Percentiles rank a stretch among this genome's conserved stretches.
Evolutionary conservation across 108 stramenopile genomes (phyloP).

Genomic region (Mediolabrus comicus): DNA sequence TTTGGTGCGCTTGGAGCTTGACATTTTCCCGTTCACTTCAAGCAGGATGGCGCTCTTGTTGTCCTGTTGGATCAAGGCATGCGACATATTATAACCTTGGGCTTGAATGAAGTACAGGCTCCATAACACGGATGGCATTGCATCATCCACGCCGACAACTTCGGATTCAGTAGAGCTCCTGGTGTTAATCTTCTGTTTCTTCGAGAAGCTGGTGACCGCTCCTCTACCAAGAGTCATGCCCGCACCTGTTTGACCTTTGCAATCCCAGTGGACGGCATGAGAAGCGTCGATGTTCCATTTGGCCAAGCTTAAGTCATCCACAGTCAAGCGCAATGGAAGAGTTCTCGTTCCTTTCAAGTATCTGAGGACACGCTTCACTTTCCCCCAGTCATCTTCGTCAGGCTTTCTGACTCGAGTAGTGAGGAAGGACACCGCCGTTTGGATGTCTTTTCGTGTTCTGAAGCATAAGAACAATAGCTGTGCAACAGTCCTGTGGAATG

Average conservation of each 20-base stretch:
- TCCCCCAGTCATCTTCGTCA: conserved; percentile 40
- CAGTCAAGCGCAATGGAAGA: conserved; percentile 13
- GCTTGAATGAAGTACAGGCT: conserved; percentile 44
- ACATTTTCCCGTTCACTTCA: conserved; percentile 44
- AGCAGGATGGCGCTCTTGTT: conserved; percentile 57
- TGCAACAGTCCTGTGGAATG: conserved; percentile 13
- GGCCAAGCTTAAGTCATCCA: not conserved
- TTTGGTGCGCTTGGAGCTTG: conserved; percentile 48
- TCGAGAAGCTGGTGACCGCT: not conserved
- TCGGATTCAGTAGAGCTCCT: conserved; percentile 57
- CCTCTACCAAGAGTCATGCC: conserved; percentile 51
- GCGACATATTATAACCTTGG: conserved; percentile 38
- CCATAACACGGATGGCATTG: conserved; percentile 45
- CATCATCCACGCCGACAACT: conserved; percentile 45
- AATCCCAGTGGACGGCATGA: conserved; percentile 42
- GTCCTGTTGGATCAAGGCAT: conserved; percentile 47
- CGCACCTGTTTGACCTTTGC: conserved; percentile 52
- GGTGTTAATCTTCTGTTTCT: conserved; percentile 43
- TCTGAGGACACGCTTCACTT: conserved; percentile 40
- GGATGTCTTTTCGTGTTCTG: conserved; percentile 44
- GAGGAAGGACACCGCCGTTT: conserved; percentile 49
- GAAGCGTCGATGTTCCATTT: conserved; percentile 59
- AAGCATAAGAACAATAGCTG: conserved; percentile 37
- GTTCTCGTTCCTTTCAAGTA: conserved; percentile 43
- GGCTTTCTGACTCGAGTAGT: conserved; percentile 42